A percentile compares a stretch with the other conserved stretches of the same genome.
Conservation (phyloP, 2,329 filamentous ascomycete genomes). For the Hirsutella thompsonii region DNA sequence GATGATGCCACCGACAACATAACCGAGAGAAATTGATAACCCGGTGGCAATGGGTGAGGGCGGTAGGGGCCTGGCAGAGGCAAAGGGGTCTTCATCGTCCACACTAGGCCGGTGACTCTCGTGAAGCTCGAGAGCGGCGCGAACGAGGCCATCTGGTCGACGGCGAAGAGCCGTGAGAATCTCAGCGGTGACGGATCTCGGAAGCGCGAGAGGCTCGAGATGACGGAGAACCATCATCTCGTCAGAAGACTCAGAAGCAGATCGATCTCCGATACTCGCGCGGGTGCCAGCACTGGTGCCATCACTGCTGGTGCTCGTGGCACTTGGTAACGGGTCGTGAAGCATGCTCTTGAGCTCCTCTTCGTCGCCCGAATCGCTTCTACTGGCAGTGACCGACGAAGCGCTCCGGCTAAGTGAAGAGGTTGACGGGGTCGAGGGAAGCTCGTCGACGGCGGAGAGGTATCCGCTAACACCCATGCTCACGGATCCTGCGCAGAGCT, state of each 20-base stretch:
- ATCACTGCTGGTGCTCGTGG: not conserved
- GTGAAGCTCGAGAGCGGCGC: slow-evolving; percentile 9
- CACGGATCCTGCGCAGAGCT: slow-evolving; percentile 58
- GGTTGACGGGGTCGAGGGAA: slow-evolving; percentile 3
- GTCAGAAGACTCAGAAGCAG: slow-evolving; percentile 1
- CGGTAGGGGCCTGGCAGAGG: slow-evolving; percentile 8
- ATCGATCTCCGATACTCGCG: slow-evolving; percentile 5
- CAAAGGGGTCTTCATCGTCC: not conserved
- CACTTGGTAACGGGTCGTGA: slow-evolving; percentile 1
- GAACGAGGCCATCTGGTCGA: slow-evolving; percentile 17
- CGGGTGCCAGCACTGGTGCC: not conserved
- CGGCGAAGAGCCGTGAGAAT: slow-evolving; percentile 14
- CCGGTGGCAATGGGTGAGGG: slow-evolving; percentile 34
- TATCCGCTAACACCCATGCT: slow-evolving; percentile 65
- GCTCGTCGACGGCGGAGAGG: slow-evolving; percentile 39
- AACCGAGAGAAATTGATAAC: slow-evolving; percentile 46
- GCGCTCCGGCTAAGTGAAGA: not conserved
- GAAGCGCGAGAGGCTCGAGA: slow-evolving; percentile 18
- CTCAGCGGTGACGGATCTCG: slow-evolving; percentile 7
- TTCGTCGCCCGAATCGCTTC: slow-evolving; percentile 4
- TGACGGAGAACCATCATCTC: slow-evolving; percentile 17
- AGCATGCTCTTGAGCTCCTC: slow-evolving; percentile 15
- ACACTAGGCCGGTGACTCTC: not conserved
- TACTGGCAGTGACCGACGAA: not conserved
- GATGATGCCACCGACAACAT: slow-evolving; percentile 49